Percentiles rank a stretch among this genome's conserved stretches.
Conservation (phyloP, 2,329 filamentous ascomycete genomes). For the Tolypocladium inflatum region DNA sequence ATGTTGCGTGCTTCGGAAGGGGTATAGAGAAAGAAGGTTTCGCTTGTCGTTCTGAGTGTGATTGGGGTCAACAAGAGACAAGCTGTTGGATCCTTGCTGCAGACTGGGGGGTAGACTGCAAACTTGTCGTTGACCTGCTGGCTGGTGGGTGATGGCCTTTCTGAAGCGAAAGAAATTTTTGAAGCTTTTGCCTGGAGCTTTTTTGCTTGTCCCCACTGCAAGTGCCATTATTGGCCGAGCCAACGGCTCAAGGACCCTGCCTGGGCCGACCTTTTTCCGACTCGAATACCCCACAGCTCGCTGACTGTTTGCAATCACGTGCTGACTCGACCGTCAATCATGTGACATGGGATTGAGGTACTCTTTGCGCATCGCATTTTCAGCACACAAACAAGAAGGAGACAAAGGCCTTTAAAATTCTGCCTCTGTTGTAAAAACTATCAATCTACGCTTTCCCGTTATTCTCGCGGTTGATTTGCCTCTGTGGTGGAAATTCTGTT, state of each 20-base stretch:
- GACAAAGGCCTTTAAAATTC: not conserved
- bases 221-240: conserved; percentile 7
- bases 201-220: conserved; percentile 7
- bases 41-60: not conserved
- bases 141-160: conserved; percentile 1
- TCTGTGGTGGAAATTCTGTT: not conserved
- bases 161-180: conserved; percentile 26
- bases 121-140: not conserved
- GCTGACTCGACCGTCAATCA: not conserved
- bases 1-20: conserved; percentile 3
- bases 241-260: not conserved
- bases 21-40: conserved; percentile 10
- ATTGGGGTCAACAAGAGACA: not conserved
- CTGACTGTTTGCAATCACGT: not conserved
- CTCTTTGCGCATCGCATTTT: not conserved
- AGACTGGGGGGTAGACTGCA: not conserved
- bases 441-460: not conserved
- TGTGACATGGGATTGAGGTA: not conserved
- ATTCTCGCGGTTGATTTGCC: not conserved
- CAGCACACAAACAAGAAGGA: not conserved
- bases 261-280: conserved; percentile 9
- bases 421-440: not conserved
- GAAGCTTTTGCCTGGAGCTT: conserved; percentile 20
- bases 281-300: not conserved
- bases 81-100: not conserved